phyloP scores from a whole-genome alignment of 192 early-diverging fungal genomes.

The Gaertneriomyces sp. region DNA sequence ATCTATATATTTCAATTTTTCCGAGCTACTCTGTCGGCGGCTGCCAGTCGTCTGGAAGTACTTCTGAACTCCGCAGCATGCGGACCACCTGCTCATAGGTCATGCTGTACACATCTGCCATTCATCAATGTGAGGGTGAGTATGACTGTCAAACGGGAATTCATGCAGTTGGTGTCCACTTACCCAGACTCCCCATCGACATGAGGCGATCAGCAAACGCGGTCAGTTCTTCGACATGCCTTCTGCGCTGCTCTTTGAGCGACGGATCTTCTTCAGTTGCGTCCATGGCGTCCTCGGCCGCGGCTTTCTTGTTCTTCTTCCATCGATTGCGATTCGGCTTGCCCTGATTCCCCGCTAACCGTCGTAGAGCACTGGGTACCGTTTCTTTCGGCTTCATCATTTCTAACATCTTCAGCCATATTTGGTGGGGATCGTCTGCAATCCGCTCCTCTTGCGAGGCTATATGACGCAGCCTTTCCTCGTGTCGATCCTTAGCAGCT shows the following conservation, averaged over 20 bases:
- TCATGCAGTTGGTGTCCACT: not conserved
- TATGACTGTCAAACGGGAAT: not conserved
- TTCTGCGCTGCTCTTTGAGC: constrained; percentile 19
- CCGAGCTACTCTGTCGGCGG: not conserved
- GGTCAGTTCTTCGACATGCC: constrained; percentile 41
- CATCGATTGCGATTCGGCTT: constrained; percentile 37
- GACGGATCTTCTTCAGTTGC: not conserved
- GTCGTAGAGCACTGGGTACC: constrained; percentile 30
- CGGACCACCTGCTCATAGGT: constrained; percentile 49
- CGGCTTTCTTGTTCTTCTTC: constrained; percentile 34
- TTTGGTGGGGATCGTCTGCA: constrained; percentile 10
- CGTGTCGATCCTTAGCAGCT: constrained; percentile 24
- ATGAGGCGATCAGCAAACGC: constrained; percentile 41
- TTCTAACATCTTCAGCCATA: constrained; percentile 19
- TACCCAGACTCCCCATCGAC: constrained; percentile 39
- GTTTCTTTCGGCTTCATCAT: constrained; percentile 24
- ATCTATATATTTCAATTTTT: too few relatives aligned
- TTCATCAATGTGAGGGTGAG: not conserved
- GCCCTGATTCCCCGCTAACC: constrained; percentile 30
- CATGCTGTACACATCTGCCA: constrained; percentile 41
- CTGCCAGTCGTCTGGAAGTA: constrained; percentile 37
- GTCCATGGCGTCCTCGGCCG: constrained; percentile 7
- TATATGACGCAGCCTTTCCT: constrained; percentile 10
- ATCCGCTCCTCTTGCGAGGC: not conserved
- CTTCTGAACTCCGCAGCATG: constrained; percentile 33